phyloP scores from a whole-genome alignment of 768 basidiomycete species.

The Hygrocybe coccinea region DNA sequence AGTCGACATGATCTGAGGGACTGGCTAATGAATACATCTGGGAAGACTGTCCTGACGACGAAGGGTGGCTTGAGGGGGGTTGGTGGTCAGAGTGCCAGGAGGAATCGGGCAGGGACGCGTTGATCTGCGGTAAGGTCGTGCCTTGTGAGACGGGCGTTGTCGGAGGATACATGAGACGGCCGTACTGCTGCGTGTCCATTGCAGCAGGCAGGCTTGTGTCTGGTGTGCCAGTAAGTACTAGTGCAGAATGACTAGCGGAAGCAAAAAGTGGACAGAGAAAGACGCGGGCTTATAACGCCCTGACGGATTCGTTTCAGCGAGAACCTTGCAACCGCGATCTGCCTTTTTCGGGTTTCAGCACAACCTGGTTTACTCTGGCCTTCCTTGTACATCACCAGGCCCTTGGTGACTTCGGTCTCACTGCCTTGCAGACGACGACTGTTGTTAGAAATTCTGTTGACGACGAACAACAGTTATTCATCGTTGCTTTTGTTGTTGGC shows the following conservation, averaged over 20 bases:
- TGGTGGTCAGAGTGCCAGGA: slow-evolving; percentile 23
- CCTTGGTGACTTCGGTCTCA: no score
- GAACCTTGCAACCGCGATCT: not conserved
- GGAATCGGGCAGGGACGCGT: slow-evolving; percentile 21
- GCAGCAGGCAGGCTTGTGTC: not conserved
- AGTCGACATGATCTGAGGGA: slow-evolving; percentile 36
- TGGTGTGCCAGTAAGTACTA: not conserved
- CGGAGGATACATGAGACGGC: not conserved
- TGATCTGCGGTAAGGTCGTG: slow-evolving; percentile 12
- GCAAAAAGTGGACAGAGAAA: not conserved
- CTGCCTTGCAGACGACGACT: not conserved
- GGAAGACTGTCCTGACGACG: slow-evolving; percentile 24
- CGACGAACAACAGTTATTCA: not conserved
- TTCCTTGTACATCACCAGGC: not conserved
- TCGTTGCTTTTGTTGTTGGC: not conserved
- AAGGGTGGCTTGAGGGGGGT: slow-evolving; percentile 13
- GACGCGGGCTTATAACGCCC: not conserved
- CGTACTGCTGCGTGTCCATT: slow-evolving; percentile 1
- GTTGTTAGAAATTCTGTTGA: not conserved
- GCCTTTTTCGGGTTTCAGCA: not conserved
- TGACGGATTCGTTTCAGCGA: not conserved
- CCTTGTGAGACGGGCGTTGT: not conserved
- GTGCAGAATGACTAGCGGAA: not conserved
- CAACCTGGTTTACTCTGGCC: not conserved
- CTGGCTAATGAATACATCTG: slow-evolving; percentile 34